Evolutionary conservation across 306 rosid genomes (phyloP).

Genomic region (Canavalia gladiata): DNA sequence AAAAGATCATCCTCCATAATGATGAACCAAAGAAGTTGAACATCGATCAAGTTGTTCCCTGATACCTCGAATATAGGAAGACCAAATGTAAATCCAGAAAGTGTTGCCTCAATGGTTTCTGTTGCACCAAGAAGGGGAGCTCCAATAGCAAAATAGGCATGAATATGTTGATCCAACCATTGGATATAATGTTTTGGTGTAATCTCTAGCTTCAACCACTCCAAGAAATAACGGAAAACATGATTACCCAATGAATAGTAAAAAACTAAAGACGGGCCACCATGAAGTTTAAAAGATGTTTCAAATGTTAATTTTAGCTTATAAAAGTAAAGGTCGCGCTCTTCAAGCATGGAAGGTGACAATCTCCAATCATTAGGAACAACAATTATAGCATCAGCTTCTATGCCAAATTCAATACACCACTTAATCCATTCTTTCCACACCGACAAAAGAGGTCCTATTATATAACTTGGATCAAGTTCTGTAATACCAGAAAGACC

Average conservation of each 20-base stretch:
- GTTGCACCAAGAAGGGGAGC: conserved; percentile 94
- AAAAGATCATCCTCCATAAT: conserved; percentile 94
- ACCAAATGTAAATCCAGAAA: conserved; percentile 89
- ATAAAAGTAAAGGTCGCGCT: conserved; percentile 98
- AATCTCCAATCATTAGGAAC: conserved; percentile 99
- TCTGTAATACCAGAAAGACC: conserved; percentile 99
- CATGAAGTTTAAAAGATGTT: conserved; percentile 90
- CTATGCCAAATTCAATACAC: conserved; percentile 97
- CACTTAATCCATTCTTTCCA: conserved; percentile 99
- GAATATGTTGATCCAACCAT: conserved; percentile 95
- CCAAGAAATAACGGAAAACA: conserved; percentile 96
- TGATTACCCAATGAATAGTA: conserved; percentile 94
- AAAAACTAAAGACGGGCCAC: conserved; percentile 96
- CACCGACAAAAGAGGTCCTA: conserved; percentile 96
- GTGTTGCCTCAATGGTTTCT: conserved; percentile 87
- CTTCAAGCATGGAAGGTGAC: conserved; percentile 91
- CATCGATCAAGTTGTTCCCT: conserved; percentile 98
- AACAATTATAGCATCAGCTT: conserved; percentile 94
- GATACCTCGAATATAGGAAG: conserved; percentile 92
- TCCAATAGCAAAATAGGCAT: conserved; percentile 98
- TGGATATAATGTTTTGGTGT: conserved; percentile 86
- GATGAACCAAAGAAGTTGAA: conserved; percentile 92
- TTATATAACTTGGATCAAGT: conserved; percentile 98
- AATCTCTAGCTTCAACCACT: conserved; percentile 97
- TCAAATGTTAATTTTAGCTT: conserved; percentile 94